Evolutionary conservation across 306 rosid species (phyloP), one percentile per base, ranked within the genome.

Genomic region (Quercus bicolor): DNA sequence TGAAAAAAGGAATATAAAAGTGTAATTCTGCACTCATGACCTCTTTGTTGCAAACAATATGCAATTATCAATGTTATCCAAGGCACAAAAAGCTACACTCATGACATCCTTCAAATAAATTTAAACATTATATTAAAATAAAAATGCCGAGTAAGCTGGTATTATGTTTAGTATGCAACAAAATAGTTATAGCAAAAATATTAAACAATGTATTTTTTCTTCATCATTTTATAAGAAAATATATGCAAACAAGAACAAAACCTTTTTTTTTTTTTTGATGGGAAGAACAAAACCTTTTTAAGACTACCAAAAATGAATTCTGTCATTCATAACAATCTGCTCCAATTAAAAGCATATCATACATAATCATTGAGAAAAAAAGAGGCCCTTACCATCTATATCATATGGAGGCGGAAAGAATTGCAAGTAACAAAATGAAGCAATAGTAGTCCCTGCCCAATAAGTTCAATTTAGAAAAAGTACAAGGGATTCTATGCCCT

Each of bases 321-420:
- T 34, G 72, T 24, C 5, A 66, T 66, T 24, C 51, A 66, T 48
- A 19, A 34, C 37, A 19, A 33, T 66, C 16, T 66, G 23, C 34
- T 66, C 72, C 24, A 66, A 45, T 33, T 66, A 33, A 26, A 33
- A 33, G 73, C 28, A 56, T 79, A 28, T 20, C 70, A 55, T 23
- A 34, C 84, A 66, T 72, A 43, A 53, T 40, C 23, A 57, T 12
- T 18, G 19, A 52, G 75, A 70, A 54, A 75, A 60, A 20, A 28
- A 53, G 74, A 71, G 68, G 70, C 54, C 51, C 89, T 81, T 92
- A 95, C 98, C 98, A 59, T 91, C 91, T 7, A 60, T 37, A 60
- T 91, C 94, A 80, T 92, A 88, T 29, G 98, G 98, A 34, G 91
- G 92, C 76, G 98, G 98, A 86, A 91, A 95, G 93, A 95, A 95